These are phyloP conservation scores for Trichoderma guizhouense DNA, from an alignment of 2,329 filamentous ascomycete genomes.

Conservation along the genomic window DNA sequence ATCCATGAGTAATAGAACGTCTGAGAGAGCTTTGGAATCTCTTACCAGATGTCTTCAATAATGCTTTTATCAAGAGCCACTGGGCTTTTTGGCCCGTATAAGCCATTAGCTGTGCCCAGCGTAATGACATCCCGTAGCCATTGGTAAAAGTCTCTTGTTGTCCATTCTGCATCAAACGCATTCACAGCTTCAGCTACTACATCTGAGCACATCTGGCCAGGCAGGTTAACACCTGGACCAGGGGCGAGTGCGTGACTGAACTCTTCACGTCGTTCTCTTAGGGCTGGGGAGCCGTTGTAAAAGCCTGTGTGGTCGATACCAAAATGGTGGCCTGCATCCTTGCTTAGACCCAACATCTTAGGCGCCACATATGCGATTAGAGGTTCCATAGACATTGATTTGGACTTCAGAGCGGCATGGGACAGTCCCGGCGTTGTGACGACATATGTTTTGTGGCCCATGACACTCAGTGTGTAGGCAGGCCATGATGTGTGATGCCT, in stretches of 20 bases:
- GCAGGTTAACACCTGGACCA: background rate
- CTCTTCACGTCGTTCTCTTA: background rate
- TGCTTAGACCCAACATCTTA: background rate
- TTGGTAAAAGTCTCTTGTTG: background rate
- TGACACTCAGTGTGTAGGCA: background rate
- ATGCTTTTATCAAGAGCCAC: background rate
- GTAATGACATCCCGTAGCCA: conserved; percentile 2
- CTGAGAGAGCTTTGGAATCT: no score
- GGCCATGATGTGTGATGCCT: background rate
- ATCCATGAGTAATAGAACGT: background rate
- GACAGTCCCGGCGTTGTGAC: background rate
- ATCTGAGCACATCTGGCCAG: background rate
- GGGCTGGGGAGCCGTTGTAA: background rate
- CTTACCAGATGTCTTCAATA: conserved; percentile 1
- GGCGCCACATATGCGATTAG: background rate
- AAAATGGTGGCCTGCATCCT: background rate
- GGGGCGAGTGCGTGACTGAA: background rate
- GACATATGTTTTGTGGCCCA: background rate
- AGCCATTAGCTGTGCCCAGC: background rate
- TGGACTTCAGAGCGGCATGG: background rate
- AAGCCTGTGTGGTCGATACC: background rate
- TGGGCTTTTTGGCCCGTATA: background rate
- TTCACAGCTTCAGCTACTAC: background rate
- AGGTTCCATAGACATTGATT: conserved; percentile 3
- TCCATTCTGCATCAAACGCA: background rate